Evolutionary conservation across 1,284 basidiomycete genomes (phyloP).

Genomic region (Xerocomus amazonicus): DNA sequence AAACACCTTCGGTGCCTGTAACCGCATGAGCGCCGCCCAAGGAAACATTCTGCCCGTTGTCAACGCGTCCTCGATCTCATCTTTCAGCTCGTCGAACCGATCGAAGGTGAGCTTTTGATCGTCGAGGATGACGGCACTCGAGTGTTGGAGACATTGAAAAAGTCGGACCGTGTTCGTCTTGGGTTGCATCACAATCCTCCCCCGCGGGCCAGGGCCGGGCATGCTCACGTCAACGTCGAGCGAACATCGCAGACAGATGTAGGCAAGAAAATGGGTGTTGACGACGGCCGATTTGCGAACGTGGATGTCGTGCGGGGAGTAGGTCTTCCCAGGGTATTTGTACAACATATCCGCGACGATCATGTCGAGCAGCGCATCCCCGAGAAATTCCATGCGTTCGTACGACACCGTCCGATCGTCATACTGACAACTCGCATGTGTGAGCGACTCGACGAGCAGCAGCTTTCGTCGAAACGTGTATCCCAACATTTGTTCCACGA

Average conservation of each 20-base stretch:
- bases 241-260: slow-evolving; percentile 53
- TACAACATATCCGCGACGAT: slow-evolving; percentile 66
- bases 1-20: slow-evolving; percentile 78
- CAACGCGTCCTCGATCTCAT: slow-evolving; percentile 46
- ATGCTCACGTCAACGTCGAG: slow-evolving; percentile 44
- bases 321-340: slow-evolving; percentile 56
- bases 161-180: slow-evolving; percentile 49
- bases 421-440: slow-evolving; percentile 68
- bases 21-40: slow-evolving; percentile 63
- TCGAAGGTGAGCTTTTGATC: slow-evolving; percentile 53
- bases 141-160: slow-evolving; percentile 67
- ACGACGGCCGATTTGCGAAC: slow-evolving; percentile 64
- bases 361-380: slow-evolving; percentile 70
- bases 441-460: slow-evolving; percentile 73
- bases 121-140: slow-evolving; percentile 55
- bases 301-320: slow-evolving; percentile 65
- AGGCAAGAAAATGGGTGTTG: slow-evolving; percentile 67
- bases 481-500: slow-evolving; percentile 67
- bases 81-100: slow-evolving; percentile 47
- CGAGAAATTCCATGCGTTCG: slow-evolving; percentile 81
- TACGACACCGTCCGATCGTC: slow-evolving; percentile 64
- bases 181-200: slow-evolving; percentile 37
- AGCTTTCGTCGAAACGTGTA: slow-evolving; percentile 65
- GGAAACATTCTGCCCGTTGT: slow-evolving; percentile 48
- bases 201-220: slow-evolving; percentile 39